Evolutionary conservation across 495 filamentous ascomycete genomes (phyloP).

Genomic region (Collariella sp.): DNA sequence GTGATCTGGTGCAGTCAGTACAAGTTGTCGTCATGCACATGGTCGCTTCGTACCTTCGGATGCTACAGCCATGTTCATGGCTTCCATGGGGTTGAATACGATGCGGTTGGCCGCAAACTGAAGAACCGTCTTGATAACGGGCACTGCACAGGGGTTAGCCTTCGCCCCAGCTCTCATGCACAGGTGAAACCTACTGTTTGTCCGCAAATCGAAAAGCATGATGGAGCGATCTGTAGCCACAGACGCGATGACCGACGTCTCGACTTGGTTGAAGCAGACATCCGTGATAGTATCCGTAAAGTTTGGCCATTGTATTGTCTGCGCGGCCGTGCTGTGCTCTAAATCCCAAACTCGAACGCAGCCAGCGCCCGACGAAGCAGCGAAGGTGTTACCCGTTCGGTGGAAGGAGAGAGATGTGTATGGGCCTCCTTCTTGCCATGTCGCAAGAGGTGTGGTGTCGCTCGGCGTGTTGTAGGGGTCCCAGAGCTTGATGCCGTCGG

Average conservation of each 20-base stretch:
- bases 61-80: constrained; percentile 32
- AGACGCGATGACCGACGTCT: constrained; percentile 82
- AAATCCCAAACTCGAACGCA: constrained; percentile 75
- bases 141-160: constrained; percentile 38
- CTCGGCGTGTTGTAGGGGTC: constrained; percentile 71
- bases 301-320: constrained; percentile 79
- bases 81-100: constrained; percentile 82
- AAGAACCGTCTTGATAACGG: constrained; percentile 69
- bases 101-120: constrained; percentile 77
- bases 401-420: constrained; percentile 86
- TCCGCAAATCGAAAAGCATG: constrained; percentile 78
- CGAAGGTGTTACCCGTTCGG: constrained; percentile 57
- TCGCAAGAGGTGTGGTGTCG: constrained; percentile 58
- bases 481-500: constrained; percentile 81
- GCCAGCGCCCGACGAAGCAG: constrained; percentile 69
- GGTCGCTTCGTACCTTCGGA: constrained; percentile 22
- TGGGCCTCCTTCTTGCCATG: constrained; percentile 70
- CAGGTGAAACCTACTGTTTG: constrained; percentile 28
- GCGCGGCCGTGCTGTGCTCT: constrained; percentile 62
- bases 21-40: not conserved
- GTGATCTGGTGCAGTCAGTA: constrained; percentile 30
- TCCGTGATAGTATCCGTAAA: constrained; percentile 85
- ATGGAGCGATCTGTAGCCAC: constrained; percentile 76
- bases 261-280: constrained; percentile 84
- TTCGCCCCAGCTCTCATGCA: no score